Evolutionary conservation across 441 rosid genomes (phyloP), one percentile per base, ranked within the genome.

Genomic region (Capsella rubella): DNA sequence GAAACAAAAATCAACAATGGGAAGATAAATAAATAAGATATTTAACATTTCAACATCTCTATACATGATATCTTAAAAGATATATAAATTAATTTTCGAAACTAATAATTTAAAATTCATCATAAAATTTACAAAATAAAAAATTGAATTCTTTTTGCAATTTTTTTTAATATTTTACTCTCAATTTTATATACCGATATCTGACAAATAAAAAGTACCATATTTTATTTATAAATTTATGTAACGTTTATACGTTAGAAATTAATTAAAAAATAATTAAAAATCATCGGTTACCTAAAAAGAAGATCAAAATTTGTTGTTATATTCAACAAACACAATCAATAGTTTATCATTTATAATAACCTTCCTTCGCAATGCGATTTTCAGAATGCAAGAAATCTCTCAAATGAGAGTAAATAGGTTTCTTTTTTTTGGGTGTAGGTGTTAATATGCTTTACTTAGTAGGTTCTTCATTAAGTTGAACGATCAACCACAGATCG

Each of bases 341-440:
- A 45, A 55, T 29, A 49, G 13, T 8, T 2, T 4, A 13, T 8
- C 11, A 52, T 25, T 21, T 46, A 4, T n/a, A 46, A 58, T 25
- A 47, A 13, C 8, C 8, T 43, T 31, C 7, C 13, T 18, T 56
- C 25, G 4, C 6, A 11, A 34, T 8, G 32, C 1, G 4, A 59
- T n/a, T 59, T 58, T 59, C 25, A 8, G 59, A 11, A 1, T 37
- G 50, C 25, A 47, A 47, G 1, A 52, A 67, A 67, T 53, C 13
- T 53, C 13, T 18, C 28, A 6, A 14, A 5, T 14, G 34, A 67
- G 28, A 18, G 47, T 13, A n/a, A 21, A 2, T 21, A 21, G 25
- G 25, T 21, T 21, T 21, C 25, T 21, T 21, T 21, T 21, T 21
- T 21, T 21, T 21, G 25, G 25, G 25, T 21, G 25, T 0, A 21